Base-by-base conservation (phyloP, 2,329 filamentous ascomycete species). In the Cladosporium sp. region DNA sequence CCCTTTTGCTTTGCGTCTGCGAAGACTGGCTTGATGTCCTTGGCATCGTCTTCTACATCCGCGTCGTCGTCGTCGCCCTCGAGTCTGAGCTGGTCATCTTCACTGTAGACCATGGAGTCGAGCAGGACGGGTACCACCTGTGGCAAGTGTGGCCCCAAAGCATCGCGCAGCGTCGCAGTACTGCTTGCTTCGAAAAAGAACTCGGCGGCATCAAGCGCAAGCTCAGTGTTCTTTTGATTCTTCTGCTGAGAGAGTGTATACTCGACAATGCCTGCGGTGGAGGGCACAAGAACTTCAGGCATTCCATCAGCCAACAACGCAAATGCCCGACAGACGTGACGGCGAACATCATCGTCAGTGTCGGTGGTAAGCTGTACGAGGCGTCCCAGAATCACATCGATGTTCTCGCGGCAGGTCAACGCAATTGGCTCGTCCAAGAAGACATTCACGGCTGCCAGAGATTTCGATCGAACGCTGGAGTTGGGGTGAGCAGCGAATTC, bases 111-210 rank as follows among this genome's bases (percentile, higher is more conserved):
- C 92, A 98, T 98, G 65, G 88, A 94, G 57, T 93, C 83, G 7
- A 98, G 78, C 45, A 98, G 74, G 1, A 96, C 86, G 0, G 93
- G 93, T 25, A 98, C 85, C 56, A 97, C 92, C 67, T 87, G 88
- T 57, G 79, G 71, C 50, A 97, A 80, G 64, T 88, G 88, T 0
- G 90, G 90, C 7, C 79, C 83, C 39, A 98, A 75, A 0, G 82
- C 79, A 57, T 83, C 78, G 73, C 88, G 89, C 47, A 97, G 73
- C 52, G 85, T 80, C 36, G 87, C 80, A 64, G 95, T 88, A 66
- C 96, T 93, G 53, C 90, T 91, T 16, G 95, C 84, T 33, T 89
- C 89, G 38, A 98, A 80, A 90, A 94, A 98, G 65, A 98, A 98
- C 68, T 98, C 93, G 4, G 93, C 90, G 7, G 93, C 93, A 66